phyloP scores from a whole-genome alignment of 495 filamentous ascomycete species.

The Penicillium flavigenum region DNA sequence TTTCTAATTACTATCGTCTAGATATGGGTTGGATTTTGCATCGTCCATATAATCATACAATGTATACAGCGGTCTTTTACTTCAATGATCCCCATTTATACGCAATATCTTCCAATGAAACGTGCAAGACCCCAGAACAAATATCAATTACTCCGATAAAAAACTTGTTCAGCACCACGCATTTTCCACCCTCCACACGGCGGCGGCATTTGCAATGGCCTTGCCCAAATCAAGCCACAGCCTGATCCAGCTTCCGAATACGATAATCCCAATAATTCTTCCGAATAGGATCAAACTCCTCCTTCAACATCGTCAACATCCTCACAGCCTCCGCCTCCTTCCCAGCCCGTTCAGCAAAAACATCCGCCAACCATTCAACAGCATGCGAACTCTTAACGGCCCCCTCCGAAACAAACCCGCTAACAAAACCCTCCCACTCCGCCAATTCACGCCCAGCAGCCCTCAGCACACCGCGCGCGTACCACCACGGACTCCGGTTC shows the following conservation, averaged over 20 bases:
- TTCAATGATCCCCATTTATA: neutral
- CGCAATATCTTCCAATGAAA: neutral
- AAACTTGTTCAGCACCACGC: neutral
- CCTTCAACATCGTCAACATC: constrained; percentile 69
- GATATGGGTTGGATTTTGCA: constrained; percentile 13
- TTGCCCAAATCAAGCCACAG: constrained; percentile 12
- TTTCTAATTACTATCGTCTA: constrained; percentile 4
- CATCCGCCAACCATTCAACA: constrained; percentile 84
- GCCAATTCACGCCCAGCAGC: constrained; percentile 58
- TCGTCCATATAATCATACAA: constrained; percentile 8
- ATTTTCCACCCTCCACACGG: neutral
- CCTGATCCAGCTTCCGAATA: constrained; percentile 43
- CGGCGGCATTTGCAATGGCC: neutral
- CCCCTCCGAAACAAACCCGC: constrained; percentile 57
- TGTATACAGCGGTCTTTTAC: neutral
- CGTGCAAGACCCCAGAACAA: neutral
- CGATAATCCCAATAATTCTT: constrained; percentile 91
- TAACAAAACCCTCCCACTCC: constrained; percentile 62
- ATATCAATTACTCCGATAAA: neutral
- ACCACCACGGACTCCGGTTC: constrained; percentile 92
- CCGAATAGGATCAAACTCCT: constrained; percentile 87
- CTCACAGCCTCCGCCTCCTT: constrained; percentile 41
- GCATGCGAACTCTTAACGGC: constrained; percentile 75
- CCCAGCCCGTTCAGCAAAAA: constrained; percentile 63
- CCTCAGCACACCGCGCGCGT: constrained; percentile 72